These are phyloP conservation scores for Pythium aquatile DNA, from an alignment of 352 stramenopile species.

Conservation along the genomic window DNA sequence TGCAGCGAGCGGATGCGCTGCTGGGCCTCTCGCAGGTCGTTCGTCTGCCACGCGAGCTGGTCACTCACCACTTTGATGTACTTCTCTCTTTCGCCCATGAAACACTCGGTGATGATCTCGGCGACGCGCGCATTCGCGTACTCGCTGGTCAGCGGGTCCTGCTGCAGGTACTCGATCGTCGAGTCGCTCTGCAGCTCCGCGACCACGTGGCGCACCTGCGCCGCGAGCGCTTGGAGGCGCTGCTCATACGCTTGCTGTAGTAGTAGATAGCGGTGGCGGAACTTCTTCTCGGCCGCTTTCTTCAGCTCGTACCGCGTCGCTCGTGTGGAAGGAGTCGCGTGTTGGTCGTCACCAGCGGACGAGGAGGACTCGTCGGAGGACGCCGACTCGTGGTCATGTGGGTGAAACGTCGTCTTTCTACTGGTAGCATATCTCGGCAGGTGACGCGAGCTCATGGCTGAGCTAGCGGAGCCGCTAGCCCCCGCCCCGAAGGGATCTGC, in stretches of 20 bases:
- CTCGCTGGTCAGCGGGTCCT: constrained; percentile 64
- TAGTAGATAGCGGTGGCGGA: constrained; percentile 60
- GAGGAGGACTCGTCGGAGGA: constrained; percentile 2
- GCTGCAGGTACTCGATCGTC: constrained; percentile 59
- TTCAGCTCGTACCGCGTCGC: constrained; percentile 40
- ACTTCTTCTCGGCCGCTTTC: constrained; percentile 66
- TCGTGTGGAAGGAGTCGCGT: background rate
- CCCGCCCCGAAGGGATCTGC: background rate
- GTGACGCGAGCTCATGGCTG: background rate
- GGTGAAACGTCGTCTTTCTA: background rate
- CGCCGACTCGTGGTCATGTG: background rate
- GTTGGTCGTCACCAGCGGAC: background rate
- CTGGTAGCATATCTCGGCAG: background rate
- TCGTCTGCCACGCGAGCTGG: constrained; percentile 71
- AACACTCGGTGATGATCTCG: constrained; percentile 70
- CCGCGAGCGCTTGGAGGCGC: constrained; percentile 53
- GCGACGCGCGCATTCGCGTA: constrained; percentile 53
- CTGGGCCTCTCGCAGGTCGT: constrained; percentile 52
- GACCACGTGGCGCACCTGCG: constrained; percentile 50
- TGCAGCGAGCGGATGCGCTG: constrained; percentile 42
- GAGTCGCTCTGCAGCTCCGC: constrained; percentile 56
- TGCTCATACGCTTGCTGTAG: constrained; percentile 75
- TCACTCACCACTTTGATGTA: constrained; percentile 71
- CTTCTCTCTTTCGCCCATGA: constrained; percentile 65
- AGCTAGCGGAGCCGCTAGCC: background rate